phyloP scores from a whole-genome alignment of 257 asterid genomes.

The Gynochthodes officinalis region DNA sequence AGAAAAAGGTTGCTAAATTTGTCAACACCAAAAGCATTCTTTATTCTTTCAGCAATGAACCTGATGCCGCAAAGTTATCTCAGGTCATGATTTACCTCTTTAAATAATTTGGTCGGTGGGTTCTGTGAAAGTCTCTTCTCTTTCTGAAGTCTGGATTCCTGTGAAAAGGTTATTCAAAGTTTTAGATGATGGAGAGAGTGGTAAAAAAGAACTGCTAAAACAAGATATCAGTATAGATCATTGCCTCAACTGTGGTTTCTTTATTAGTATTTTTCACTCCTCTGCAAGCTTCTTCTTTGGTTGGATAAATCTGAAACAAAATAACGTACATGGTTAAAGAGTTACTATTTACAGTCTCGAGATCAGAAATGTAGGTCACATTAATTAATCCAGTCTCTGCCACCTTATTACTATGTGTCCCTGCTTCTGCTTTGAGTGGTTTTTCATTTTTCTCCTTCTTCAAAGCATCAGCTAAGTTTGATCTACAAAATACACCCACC shows the following conservation, averaged over 20 bases:
- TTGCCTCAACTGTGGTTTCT: slow-evolving; percentile 15
- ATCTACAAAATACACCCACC: slow-evolving; percentile 27
- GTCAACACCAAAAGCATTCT: too few species aligned
- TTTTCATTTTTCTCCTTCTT: slow-evolving; percentile 29
- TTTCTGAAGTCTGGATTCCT: slow-evolving; percentile 39
- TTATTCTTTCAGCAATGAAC: too few species aligned
- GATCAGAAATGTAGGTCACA: not conserved
- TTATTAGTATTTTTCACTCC: slow-evolving; percentile 18
- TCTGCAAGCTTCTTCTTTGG: slow-evolving; percentile 17
- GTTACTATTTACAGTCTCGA: not conserved
- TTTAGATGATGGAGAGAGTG: not conserved
- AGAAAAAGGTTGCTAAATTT: too few species aligned
- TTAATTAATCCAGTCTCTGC: not conserved
- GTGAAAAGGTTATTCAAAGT: slow-evolving; percentile 14
- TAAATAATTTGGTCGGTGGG: slow-evolving; percentile 54
- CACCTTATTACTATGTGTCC: slow-evolving; percentile 32
- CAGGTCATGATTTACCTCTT: slow-evolving; percentile 38
- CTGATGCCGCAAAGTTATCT: too few species aligned
- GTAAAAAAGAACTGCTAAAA: not conserved
- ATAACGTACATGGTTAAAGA: not conserved
- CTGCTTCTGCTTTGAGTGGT: slow-evolving; percentile 18
- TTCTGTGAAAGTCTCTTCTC: slow-evolving; percentile 27
- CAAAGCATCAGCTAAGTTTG: slow-evolving; percentile 21
- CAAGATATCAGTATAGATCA: slow-evolving; percentile 7
- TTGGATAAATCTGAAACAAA: slow-evolving; percentile 32